Evolutionary conservation across 805 yeast genomes (phyloP).

Genomic region (Zygotorulaspora sp.): DNA sequence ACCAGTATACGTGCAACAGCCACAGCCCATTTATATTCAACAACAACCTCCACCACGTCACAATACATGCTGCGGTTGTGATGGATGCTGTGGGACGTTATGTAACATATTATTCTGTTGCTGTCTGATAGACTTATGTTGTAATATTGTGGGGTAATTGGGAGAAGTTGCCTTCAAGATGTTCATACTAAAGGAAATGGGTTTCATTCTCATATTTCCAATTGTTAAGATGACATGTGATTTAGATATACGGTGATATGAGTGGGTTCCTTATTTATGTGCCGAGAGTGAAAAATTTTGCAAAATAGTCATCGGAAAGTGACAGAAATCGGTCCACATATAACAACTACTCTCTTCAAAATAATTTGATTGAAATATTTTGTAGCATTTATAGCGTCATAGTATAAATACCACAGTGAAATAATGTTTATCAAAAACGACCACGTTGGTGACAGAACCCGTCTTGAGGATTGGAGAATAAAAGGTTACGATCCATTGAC

Average conservation of each 20-base stretch:
- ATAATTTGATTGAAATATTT: too few relatives aligned
- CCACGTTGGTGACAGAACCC: slow-evolving; percentile 74
- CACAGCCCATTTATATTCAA: slow-evolving; percentile 18
- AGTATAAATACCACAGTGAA: too few relatives aligned
- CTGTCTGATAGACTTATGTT: slow-evolving; percentile 16
- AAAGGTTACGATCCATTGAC: slow-evolving; percentile 91
- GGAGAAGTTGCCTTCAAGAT: too few relatives aligned
- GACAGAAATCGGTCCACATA: too few relatives aligned
- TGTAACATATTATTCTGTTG: slow-evolving; percentile 18
- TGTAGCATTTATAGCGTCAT: too few relatives aligned
- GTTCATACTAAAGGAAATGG: too few relatives aligned
- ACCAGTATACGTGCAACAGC: slow-evolving; percentile 10
- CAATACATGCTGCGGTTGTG: slow-evolving; percentile 14
- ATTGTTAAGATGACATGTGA: neutral
- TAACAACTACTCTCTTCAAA: too few relatives aligned
- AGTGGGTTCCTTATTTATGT: too few relatives aligned
- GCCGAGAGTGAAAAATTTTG: too few relatives aligned
- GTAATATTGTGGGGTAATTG: slow-evolving; percentile 4
- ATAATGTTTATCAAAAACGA: slow-evolving; percentile 80
- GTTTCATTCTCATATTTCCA: neutral
- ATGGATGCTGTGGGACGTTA: slow-evolving; percentile 17
- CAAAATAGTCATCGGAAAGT: too few relatives aligned
- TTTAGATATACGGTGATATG: too few relatives aligned
- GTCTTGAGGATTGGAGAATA: slow-evolving; percentile 74
- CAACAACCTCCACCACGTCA: slow-evolving; percentile 15